phyloP scores from a whole-genome alignment of 2,329 filamentous ascomycete genomes.

The Talaromyces sp. region DNA sequence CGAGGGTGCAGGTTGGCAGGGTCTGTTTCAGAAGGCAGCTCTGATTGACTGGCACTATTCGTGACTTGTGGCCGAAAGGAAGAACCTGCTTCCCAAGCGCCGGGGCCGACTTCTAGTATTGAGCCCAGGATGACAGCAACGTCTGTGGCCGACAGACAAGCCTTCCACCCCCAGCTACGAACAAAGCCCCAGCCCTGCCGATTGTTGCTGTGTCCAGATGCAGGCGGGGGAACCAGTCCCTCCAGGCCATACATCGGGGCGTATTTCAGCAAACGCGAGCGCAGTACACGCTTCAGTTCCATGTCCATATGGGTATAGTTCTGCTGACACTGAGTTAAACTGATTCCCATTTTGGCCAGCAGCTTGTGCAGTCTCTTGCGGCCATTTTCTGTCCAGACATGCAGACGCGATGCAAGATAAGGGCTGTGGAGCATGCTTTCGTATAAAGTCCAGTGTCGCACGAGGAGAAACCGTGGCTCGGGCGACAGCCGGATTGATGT shows the following conservation, averaged over 20 bases:
- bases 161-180: slow-evolving; percentile 94
- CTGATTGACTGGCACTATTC: slow-evolving; percentile 15
- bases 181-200: slow-evolving; percentile 98
- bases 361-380: slow-evolving; percentile 87
- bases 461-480: slow-evolving; percentile 85
- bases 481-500: slow-evolving; percentile 87
- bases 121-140: slow-evolving; percentile 89
- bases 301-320: slow-evolving; percentile 98
- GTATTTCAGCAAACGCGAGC: slow-evolving; percentile 82
- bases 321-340: slow-evolving; percentile 86
- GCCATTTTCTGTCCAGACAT: slow-evolving; percentile 89
- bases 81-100: slow-evolving; percentile 29
- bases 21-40: slow-evolving; percentile 19
- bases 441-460: slow-evolving; percentile 94
- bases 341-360: slow-evolving; percentile 96
- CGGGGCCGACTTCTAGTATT: slow-evolving; percentile 76
- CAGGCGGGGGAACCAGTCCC: slow-evolving; percentile 77
- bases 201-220: slow-evolving; percentile 62
- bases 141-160: slow-evolving; percentile 86
- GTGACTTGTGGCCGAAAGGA: slow-evolving; percentile 17
- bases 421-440: slow-evolving; percentile 98
- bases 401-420: slow-evolving; percentile 83
- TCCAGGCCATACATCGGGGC: slow-evolving; percentile 90
- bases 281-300: slow-evolving; percentile 81
- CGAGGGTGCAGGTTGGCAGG: slow-evolving; percentile 35